Base-by-base conservation (phyloP, 306 rosid species). In the Sindora glabra region DNA sequence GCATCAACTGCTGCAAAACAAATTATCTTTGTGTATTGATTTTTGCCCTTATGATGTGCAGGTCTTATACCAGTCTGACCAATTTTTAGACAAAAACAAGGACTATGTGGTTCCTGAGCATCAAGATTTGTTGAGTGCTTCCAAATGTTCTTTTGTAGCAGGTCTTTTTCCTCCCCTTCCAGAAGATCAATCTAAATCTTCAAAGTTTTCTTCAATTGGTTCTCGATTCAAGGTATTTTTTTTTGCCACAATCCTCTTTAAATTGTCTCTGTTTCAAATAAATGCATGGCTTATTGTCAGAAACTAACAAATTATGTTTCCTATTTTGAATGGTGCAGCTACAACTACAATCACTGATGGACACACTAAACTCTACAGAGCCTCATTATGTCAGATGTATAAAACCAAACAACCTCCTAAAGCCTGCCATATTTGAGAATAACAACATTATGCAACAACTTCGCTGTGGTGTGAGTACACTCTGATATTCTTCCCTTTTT, bases 361-460 rank as follows among this genome's bases (percentile, higher is more conserved):
- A 94, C 1, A 94, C 94, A 44, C 74, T 94, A 69, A 94, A 70
- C 74, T 94, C 95, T 41, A 94, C 99, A 55, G 95, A 94, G 67
- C 99, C 99, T 74, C 90, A 89, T 74, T 94, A 94, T 72, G 73
- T 94, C 50, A 86, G 99, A 89, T 94, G 99, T 80, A 95, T 94
- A 65, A 94, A 94, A 74, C 99, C 99, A 75, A 94, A 94, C 75
- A 86, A 94, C 76, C 87, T 86, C 54, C 89, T 94, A 60, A 94
- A 94, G 76, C 99, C 99, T 34, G 94, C 99, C 55, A 29, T 94
- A 57, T 94, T 94, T 76, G 99, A 94, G 84, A 94, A 94, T 60
- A 71, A 70, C 70, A 94, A 94, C 72, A 82, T 94, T 63, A 86
- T 94, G 97, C 99, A 94, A 52, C 99, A 94, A 82, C 86, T 94